Evolutionary conservation across 2,329 filamentous ascomycete species (phyloP).

Genomic region (Myriangium duriaei): DNA sequence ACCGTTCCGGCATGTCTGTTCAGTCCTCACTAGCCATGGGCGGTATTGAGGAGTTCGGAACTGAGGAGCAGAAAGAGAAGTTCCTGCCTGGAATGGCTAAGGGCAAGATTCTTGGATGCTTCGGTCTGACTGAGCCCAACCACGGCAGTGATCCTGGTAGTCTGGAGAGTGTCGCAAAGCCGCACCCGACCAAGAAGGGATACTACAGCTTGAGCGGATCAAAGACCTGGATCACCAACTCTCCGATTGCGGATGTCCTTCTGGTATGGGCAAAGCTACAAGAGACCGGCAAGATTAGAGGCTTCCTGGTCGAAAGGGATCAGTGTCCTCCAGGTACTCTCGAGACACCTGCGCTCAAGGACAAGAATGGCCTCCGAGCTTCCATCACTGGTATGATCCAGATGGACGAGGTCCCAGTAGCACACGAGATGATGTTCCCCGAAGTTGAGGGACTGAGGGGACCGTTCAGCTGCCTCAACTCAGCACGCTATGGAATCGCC

Average conservation of each 20-base stretch:
- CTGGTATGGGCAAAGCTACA: constrained; percentile 89
- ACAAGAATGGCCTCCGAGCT: constrained; percentile 88
- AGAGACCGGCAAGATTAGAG: constrained; percentile 83
- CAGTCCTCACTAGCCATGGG: constrained; percentile 92
- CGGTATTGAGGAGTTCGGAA: constrained; percentile 76
- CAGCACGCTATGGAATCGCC: constrained; percentile 83
- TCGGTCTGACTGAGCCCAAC: constrained; percentile 85
- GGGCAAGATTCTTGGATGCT: constrained; percentile 71
- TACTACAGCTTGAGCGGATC: constrained; percentile 66
- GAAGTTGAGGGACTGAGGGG: constrained; percentile 74
- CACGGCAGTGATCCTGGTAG: constrained; percentile 84
- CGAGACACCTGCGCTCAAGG: constrained; percentile 81
- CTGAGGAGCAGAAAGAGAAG: constrained; percentile 75
- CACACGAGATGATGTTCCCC: constrained; percentile 87
- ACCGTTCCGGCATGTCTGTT: constrained; percentile 85
- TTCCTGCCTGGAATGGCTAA: constrained; percentile 71
- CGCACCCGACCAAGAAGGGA: constrained; percentile 72
- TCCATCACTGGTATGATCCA: constrained; percentile 98
- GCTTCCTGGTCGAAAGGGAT: constrained; percentile 77
- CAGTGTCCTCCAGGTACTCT: constrained; percentile 78
- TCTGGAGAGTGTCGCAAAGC: constrained; percentile 79
- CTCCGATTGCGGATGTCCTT: constrained; percentile 72
- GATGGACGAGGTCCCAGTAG: constrained; percentile 78
- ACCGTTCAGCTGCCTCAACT: constrained; percentile 90
- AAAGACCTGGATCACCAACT: constrained; percentile 96